A percentile compares a stretch with the other conserved stretches of the same genome.
Conservation (phyloP, 352 stramenopile species). For the Poterioochromonas sp. region DNA sequence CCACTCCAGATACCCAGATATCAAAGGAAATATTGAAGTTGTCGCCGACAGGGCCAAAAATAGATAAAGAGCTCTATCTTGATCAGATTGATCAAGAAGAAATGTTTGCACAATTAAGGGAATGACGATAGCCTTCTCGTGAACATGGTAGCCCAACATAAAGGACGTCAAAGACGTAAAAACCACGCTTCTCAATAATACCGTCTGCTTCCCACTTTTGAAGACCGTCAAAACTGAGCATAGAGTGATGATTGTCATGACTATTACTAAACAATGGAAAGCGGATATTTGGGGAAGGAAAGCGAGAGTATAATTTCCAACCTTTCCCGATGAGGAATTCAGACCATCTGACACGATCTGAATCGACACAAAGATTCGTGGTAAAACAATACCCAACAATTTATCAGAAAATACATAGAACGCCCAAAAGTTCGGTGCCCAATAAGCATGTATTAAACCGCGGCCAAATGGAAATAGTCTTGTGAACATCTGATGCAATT, state of each 20-base stretch:
- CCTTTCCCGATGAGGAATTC: slow-evolving; percentile 64
- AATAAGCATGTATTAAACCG: slow-evolving; percentile 94
- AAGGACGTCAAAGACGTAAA: slow-evolving; percentile 87
- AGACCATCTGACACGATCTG: slow-evolving; percentile 24
- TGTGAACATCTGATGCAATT: slow-evolving; percentile 70
- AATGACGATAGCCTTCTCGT: slow-evolving; percentile 94
- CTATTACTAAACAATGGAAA: slow-evolving; percentile 59
- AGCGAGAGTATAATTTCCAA: slow-evolving; percentile 59
- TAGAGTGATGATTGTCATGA: slow-evolving; percentile 59
- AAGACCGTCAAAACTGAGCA: neutral
- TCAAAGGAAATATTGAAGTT: neutral
- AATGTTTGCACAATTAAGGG: slow-evolving; percentile 52
- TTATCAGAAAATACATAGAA: slow-evolving; percentile 63
- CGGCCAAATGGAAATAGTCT: slow-evolving; percentile 91
- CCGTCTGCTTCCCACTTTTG: neutral
- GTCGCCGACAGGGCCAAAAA: neutral
- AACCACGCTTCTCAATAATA: slow-evolving; percentile 29
- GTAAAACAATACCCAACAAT: neutral
- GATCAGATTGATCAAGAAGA: slow-evolving; percentile 27
- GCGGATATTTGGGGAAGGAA: slow-evolving; percentile 61
- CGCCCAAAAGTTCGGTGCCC: slow-evolving; percentile 95
- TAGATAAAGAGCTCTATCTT: neutral
- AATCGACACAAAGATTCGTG: neutral
- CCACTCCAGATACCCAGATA: neutral
- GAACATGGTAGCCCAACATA: slow-evolving; percentile 95